Conservation (phyloP, 2,329 filamentous ascomycete species). For the Diaporthe australafricana region DNA sequence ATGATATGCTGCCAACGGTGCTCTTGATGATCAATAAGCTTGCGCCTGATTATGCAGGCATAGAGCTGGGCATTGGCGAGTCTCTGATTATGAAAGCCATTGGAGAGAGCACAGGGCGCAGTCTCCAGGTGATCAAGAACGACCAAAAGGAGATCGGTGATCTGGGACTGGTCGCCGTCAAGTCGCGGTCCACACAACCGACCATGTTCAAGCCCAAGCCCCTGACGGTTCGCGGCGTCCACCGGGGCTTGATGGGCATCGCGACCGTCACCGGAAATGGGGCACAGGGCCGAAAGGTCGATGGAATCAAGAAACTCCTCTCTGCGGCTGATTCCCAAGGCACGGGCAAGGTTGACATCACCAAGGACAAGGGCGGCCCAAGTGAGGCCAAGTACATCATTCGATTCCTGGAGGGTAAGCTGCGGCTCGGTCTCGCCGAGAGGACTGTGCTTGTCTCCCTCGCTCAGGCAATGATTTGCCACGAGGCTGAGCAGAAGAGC, state of each 20-base stretch:
- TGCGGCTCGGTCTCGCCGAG: slow-evolving; percentile 91
- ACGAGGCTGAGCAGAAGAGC: slow-evolving; percentile 80
- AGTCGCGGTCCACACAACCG: slow-evolving; percentile 93
- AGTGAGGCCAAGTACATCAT: slow-evolving; percentile 97
- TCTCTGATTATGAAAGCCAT: slow-evolving; percentile 99
- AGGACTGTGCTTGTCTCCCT: slow-evolving; percentile 91
- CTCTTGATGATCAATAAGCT: slow-evolving; percentile 98
- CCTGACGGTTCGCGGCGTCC: slow-evolving; percentile 86
- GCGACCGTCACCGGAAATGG: slow-evolving; percentile 89
- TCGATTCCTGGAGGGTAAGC: slow-evolving; percentile 92
- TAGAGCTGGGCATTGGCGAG: slow-evolving; percentile 98
- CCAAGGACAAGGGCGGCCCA: slow-evolving; percentile 89
- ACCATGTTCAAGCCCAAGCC: slow-evolving; percentile 99
- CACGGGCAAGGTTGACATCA: slow-evolving; percentile 86
- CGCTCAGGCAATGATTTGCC: slow-evolving; percentile 86
- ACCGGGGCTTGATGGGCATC: slow-evolving; percentile 88
- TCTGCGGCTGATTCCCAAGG: slow-evolving; percentile 84
- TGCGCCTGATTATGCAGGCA: slow-evolving; percentile 94
- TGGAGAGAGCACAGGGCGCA: slow-evolving; percentile 92
- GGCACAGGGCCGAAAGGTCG: slow-evolving; percentile 90
- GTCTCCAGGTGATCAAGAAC: slow-evolving; percentile 87
- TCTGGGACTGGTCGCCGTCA: slow-evolving; percentile 91
- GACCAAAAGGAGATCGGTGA: slow-evolving; percentile 98
- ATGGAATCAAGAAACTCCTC: slow-evolving; percentile 95
- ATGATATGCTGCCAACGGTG: slow-evolving; percentile 88